Base-by-base conservation (phyloP, 2,329 filamentous ascomycete genomes). In the Teratosphaeria gauchensis region DNA sequence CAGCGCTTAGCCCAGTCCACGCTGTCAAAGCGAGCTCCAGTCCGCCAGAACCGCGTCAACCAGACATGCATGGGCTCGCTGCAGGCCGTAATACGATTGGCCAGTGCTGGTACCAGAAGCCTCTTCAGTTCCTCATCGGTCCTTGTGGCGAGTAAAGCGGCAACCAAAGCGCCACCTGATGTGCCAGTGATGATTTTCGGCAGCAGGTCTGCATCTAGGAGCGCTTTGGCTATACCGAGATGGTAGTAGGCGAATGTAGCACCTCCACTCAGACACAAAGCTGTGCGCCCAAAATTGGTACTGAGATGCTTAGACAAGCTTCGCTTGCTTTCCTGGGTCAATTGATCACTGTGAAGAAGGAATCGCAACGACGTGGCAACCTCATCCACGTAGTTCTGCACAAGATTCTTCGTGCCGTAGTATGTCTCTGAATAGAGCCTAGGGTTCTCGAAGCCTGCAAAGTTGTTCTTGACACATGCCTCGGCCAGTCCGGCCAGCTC, bases 161-260 rank as follows among this genome's bases (percentile, higher is more conserved):
- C 94, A 12, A 97, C 86, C 7, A 99, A 78, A 12, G 94, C 94
- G 56, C 94, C 94, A 5, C 94, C 94, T 61, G 92, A 96, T 2
- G 94, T 99, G 11, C 94, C 94, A 0, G 94, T 96, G 64, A 99
- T 96, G 65, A 99, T 92, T 63, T 95, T 88, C 0, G 94, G 94
- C 0, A 99, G 77, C 1, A 95, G 79, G 59, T 88, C 83, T 12
- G 90, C 89, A 67, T 97, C 94, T 5, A 97, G 78, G 4, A 97
- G 80, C 8, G 92, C 92, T 72, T 90, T 92, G 55, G 94, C 84
- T 9, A 99, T 89, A 11, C 94, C 94, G 63, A 96, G 90, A 72
- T 99, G 94, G 72, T 97, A 97, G 72, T 96, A 97, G 4, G 94
- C 91, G 74, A 99, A 96, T 0, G 89, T 89, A 3, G 92, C 94